These are phyloP conservation scores for Diaporthe caulivora DNA, from an alignment of 2,329 filamentous ascomycete genomes.

Conservation along the genomic window DNA sequence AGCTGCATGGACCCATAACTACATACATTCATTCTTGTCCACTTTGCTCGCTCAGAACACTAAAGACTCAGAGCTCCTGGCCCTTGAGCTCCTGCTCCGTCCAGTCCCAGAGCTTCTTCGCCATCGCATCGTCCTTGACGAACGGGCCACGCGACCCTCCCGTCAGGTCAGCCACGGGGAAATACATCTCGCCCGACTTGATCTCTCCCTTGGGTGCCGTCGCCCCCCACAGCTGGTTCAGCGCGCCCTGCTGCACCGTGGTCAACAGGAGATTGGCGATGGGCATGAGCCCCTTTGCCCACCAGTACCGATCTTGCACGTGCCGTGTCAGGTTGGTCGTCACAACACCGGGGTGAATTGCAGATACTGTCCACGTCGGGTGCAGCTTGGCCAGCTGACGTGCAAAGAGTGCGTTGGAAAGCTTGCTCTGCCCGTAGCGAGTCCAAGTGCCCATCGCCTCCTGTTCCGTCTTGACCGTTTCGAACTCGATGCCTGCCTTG, in stretches of 20 bases:
- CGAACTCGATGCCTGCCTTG: conserved; percentile 45
- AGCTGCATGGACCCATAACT: conserved; percentile 1
- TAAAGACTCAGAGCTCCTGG: conserved; percentile 3
- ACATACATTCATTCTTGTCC: neutral
- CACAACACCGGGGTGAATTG: conserved; percentile 48
- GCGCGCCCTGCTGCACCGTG: conserved; percentile 39
- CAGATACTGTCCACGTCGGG: conserved; percentile 43
- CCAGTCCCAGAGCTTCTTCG: conserved; percentile 52
- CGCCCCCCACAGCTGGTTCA: conserved; percentile 36
- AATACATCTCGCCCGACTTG: conserved; percentile 50
- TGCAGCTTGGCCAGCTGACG: conserved; percentile 45
- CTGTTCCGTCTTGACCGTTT: conserved; percentile 44
- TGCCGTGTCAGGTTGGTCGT: conserved; percentile 44
- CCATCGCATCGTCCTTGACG: conserved; percentile 46
- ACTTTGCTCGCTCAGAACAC: too few relatives aligned
- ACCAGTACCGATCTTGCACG: neutral
- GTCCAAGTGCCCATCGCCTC: conserved; percentile 41
- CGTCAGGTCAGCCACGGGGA: conserved; percentile 47
- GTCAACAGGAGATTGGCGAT: conserved; percentile 41
- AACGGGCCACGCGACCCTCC: conserved; percentile 41
- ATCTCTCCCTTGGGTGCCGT: conserved; percentile 28
- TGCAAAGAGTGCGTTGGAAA: conserved; percentile 48
- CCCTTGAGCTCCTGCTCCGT: conserved; percentile 48
- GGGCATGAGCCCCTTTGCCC: conserved; percentile 35
- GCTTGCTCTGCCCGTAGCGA: conserved; percentile 49